Evolutionary conservation across 139 green algal species (phyloP).

Genomic region (Parachlorella kessleri): DNA sequence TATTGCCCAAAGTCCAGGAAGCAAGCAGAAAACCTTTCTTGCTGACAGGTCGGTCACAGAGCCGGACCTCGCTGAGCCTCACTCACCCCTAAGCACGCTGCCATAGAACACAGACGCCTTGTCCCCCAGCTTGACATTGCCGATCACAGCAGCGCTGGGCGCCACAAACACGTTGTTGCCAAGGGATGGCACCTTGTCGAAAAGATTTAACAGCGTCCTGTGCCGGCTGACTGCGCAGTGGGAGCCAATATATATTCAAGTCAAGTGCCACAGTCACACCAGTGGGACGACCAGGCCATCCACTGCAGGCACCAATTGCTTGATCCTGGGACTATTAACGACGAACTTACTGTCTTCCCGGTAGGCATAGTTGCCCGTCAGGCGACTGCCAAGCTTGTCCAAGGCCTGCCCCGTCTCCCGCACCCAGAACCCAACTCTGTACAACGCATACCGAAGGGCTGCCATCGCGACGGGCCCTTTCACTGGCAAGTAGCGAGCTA

Average conservation of each 20-base stretch:
- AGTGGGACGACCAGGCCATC: neutral
- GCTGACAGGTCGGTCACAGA: too few species aligned
- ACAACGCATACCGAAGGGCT: slow-evolving; percentile 48
- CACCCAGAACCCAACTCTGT: slow-evolving; percentile 79
- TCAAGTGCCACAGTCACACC: neutral
- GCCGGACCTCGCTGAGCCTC: too few species aligned
- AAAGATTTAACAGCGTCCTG: slow-evolving; percentile 70
- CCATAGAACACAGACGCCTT: slow-evolving; percentile 93
- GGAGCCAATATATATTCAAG: neutral
- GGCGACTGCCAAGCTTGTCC: slow-evolving; percentile 80
- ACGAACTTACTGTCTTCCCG: slow-evolving; percentile 81
- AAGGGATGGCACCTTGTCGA: slow-evolving; percentile 63
- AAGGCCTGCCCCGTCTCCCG: slow-evolving; percentile 94
- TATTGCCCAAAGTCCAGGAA: too few species aligned
- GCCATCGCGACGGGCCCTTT: too few species aligned
- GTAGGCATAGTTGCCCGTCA: slow-evolving; percentile 90
- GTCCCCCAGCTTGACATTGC: slow-evolving; percentile 83
- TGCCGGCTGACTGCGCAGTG: slow-evolving; percentile 72
- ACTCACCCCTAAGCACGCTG: slow-evolving; percentile 82
- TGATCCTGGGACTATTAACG: too few species aligned
- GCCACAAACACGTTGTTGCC: slow-evolving; percentile 81
- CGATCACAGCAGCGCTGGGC: slow-evolving; percentile 83
- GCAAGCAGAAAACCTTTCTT: too few species aligned
- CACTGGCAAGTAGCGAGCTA: too few species aligned
- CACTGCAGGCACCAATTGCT: neutral